A percentile compares a stretch with the other conserved stretches of the same genome.
Evolutionary conservation across 495 filamentous ascomycete genomes (phyloP).

Genomic region (Hypomontagnella monticulosa): DNA sequence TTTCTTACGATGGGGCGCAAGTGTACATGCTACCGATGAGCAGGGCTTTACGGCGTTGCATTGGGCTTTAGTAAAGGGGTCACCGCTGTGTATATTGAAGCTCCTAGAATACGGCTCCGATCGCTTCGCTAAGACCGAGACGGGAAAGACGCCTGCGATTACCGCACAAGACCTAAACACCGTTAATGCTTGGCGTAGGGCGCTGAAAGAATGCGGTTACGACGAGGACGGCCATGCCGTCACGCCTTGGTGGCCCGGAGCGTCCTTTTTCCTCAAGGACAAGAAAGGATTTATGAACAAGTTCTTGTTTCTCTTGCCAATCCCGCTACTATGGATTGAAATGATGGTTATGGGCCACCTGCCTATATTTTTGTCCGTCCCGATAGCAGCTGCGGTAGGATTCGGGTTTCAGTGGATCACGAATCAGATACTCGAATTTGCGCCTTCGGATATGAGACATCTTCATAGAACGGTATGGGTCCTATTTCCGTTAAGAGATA

Average conservation of each 20-base stretch:
- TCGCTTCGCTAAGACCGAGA: conserved; percentile 83
- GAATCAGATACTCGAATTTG: conserved; percentile 78
- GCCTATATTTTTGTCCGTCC: conserved; percentile 78
- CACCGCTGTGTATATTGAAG: conserved; percentile 84
- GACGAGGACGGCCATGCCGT: conserved; percentile 78
- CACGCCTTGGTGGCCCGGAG: conserved; percentile 65
- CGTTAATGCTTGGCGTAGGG: conserved; percentile 79
- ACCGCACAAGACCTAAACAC: conserved; percentile 93
- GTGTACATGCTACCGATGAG: conserved; percentile 88
- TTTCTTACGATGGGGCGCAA: conserved; percentile 94
- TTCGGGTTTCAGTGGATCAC: conserved; percentile 83
- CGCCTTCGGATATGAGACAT: conserved; percentile 84
- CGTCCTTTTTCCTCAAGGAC: conserved; percentile 71
- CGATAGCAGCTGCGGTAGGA: conserved; percentile 69
- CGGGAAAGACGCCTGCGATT: conserved; percentile 85
- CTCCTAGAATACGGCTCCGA: conserved; percentile 94
- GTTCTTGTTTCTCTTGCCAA: conserved; percentile 92
- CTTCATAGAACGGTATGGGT: conserved; percentile 83
- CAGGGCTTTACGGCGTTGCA: conserved; percentile 92
- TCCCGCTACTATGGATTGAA: conserved; percentile 73
- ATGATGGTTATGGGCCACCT: conserved; percentile 77
- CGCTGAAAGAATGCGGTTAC: conserved; percentile 85
- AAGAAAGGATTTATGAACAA: conserved; percentile 77
- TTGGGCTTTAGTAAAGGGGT: conserved; percentile 96
- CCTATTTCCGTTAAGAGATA: neutral